Conservation (phyloP, 768 basidiomycete genomes). For the Amanita molliuscula region DNA sequence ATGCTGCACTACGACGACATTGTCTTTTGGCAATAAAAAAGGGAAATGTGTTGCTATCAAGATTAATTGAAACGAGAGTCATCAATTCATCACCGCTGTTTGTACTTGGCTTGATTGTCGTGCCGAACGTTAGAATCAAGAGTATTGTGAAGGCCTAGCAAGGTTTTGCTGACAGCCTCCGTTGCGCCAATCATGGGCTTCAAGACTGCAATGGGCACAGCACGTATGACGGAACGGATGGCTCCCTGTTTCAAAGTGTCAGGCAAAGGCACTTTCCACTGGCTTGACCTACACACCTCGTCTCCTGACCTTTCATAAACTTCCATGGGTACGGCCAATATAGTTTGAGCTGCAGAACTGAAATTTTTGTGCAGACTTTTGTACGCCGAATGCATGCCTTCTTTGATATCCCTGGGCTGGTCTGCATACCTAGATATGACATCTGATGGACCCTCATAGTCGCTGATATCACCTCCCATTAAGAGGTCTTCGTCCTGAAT, state of each 20-base stretch:
- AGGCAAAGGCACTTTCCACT: not conserved
- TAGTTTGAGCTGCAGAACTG: conserved; percentile 93
- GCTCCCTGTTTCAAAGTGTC: conserved; percentile 50
- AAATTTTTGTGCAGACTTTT: conserved; percentile 78
- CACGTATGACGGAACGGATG: conserved; percentile 88
- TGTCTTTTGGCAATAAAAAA: not conserved
- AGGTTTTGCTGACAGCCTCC: conserved; percentile 92
- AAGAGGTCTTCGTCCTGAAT: conserved; percentile 34
- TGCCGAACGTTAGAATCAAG: conserved; percentile 76
- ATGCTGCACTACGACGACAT: not conserved
- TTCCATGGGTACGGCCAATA: conserved; percentile 98
- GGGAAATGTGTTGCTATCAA: not conserved
- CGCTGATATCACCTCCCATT: conserved; percentile 16
- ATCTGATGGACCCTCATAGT: conserved; percentile 35
- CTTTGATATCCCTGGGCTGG: conserved; percentile 74
- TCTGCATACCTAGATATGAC: conserved; percentile 84
- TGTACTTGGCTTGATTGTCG: conserved; percentile 93
- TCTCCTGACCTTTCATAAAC: conserved; percentile 91
- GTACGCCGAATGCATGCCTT: conserved; percentile 91
- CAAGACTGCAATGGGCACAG: conserved; percentile 94
- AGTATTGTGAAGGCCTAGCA: conserved; percentile 88
- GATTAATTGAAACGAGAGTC: not conserved
- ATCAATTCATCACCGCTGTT: conserved; percentile 42
- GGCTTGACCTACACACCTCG: conserved; percentile 46
- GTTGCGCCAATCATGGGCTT: conserved; percentile 98